These are phyloP conservation scores for Leucocoprinus leucothites DNA, from an alignment of 768 basidiomycete genomes.

Conservation along the genomic window DNA sequence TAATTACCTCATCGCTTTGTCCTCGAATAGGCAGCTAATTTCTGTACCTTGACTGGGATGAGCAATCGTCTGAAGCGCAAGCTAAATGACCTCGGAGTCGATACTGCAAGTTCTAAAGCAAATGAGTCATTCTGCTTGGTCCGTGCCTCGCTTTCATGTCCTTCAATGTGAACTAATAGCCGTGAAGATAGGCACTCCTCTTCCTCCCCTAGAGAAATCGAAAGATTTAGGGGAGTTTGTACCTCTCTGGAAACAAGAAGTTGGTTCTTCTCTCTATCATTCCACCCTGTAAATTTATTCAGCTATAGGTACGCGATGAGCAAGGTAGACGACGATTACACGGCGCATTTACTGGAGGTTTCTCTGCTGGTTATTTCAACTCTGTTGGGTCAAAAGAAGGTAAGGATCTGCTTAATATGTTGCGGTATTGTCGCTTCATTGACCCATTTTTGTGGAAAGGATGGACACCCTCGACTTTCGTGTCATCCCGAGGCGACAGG, in stretches of 20 bases:
- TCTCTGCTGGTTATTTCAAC: conserved; percentile 97
- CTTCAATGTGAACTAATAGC: conserved; percentile 8
- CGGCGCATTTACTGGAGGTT: conserved; percentile 98
- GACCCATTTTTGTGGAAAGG: conserved; percentile 43
- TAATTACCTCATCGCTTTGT: conserved; percentile 7
- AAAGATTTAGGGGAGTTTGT: conserved; percentile 94
- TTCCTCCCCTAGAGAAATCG: conserved; percentile 92
- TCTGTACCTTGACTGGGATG: conserved; percentile 22
- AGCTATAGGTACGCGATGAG: conserved; percentile 79
- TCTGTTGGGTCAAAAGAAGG: conserved; percentile 96
- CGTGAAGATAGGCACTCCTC: conserved; percentile 84
- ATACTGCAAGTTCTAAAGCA: conserved; percentile 64
- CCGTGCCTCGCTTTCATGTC: conserved; percentile 18
- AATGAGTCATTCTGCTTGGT: conserved; percentile 88
- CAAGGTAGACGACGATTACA: conserved; percentile 91
- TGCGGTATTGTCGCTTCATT: neutral
- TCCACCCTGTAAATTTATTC: too few relatives aligned
- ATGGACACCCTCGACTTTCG: conserved; percentile 93
- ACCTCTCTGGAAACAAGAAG: conserved; percentile 97
- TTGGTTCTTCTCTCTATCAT: conserved; percentile 26
- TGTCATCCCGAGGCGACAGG: conserved; percentile 80
- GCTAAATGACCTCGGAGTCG: conserved; percentile 76
- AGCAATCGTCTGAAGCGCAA: conserved; percentile 73
- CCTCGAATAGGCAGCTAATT: neutral
- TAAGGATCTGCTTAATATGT: conserved; percentile 22